Base-by-base conservation (phyloP, 176 grass and related monocot genomes). In the Carex cristatella region DNA sequence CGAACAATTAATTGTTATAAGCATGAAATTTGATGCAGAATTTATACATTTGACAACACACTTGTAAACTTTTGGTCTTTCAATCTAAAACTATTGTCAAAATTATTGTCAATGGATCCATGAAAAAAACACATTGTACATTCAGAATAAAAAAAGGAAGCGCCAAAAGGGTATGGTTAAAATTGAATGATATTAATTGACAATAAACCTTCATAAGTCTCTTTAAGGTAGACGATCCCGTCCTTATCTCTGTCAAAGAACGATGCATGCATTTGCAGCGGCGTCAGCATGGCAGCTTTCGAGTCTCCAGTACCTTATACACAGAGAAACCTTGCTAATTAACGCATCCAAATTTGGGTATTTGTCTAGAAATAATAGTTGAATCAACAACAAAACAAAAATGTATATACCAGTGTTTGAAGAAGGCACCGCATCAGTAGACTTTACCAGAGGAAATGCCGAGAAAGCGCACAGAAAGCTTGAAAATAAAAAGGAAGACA, bases 191-290 rank as follows among this genome's bases (percentile, higher is more conserved):
- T 40, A 61, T 58, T 38, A 10, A 51, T n/a, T 19, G 10, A 27
- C 37, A 51, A 44, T 32, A 88, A 73, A n/a, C 93, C 87, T 89
- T 86, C 82, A 76, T 83, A 92, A 1, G 91, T 73, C 80, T 95
- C 93, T 27, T 78, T 65, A 7, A 74, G 61, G 54, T 86, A 90
- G 64, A 92, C 84, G 54, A 92, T 16, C 4, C 83, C 90, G 38
- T 95, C 85, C n/a, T 91, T 91, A 62, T 90, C 87, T 61, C 87
- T 75, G 40, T 97, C 90, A 4, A 95, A 89, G 59, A 91, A 92
- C 7, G 83, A 78, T 12, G 16, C 88, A 56, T 94, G 93, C 69
- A 91, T 94, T 59, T 92, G 79, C 3, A 92, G 79, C 38, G 79
- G 79, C 3, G 83, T 95, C 87, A 87, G 80, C 8, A 49, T 49